Base-by-base conservation (phyloP, 257 asterid species). In the Salvia hispanica region DNA sequence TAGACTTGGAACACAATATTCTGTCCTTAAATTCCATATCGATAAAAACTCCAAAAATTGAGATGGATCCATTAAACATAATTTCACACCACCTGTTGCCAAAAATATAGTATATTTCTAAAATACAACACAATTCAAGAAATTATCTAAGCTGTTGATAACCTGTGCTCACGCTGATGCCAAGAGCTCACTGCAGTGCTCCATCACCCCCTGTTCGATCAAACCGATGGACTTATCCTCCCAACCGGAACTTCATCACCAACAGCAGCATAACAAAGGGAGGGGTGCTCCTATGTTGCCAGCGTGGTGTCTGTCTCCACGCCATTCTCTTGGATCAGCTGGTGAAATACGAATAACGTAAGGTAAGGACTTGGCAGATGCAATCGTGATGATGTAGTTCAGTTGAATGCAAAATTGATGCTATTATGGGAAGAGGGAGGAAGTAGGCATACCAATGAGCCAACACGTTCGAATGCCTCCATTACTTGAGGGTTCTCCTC, bases 391-490 rank as follows among this genome's bases (percentile, higher is more conserved):
- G 57, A 58, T 33, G 57, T 36, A 9, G 39, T 54, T 39, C 8
- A 42, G 48, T 1, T 2, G 21, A 46, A 33, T 18, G 55, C 7
- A 12, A 58, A 0, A 4, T 37, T 2, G 14, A 54, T 10, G 5
- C 13, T 10, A 11, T 28, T 10, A 62, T 10, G 6, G 13, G 46
- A 68, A 63, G 54, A 68, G 3, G 46, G 8, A 70, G 46, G 44
- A 9, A 39, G 54, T 3, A 52, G 33, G 25, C 28, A 14, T 91
- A 94, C 99, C 99, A 94, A 76, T 44, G 97, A 80, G 62, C 99
- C 99, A 75, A 89, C 79, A 80, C 90, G 95, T 67, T 94, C 99
- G 21, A 73, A 94, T 14, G 99, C 97, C 73, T 84, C 95, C 97
- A 94, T 88, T 63, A 83, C 93, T 84, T 85, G 73, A 3, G 93